These are phyloP conservation scores for Leccinellum albellum DNA, from an alignment of 768 basidiomycete species.

Conservation along the genomic window DNA sequence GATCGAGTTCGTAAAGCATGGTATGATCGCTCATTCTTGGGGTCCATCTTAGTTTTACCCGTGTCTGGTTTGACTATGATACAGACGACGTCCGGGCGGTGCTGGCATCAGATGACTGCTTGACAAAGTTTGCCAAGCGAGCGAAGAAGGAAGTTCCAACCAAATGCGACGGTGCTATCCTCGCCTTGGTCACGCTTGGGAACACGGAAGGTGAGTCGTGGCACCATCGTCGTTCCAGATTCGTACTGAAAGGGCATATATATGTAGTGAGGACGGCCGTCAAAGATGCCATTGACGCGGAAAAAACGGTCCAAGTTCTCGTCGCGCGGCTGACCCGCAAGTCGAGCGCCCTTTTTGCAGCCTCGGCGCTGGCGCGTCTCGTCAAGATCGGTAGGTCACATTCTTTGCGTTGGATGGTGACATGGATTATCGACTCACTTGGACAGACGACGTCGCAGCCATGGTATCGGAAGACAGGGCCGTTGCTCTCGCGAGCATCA, in stretches of 20 bases:
- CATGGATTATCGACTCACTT: neutral
- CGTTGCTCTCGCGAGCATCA: conserved; percentile 6
- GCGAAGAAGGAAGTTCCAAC: conserved; percentile 2
- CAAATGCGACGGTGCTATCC: conserved; percentile 18
- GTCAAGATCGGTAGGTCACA: conserved; percentile 16
- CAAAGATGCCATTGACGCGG: conserved; percentile 11
- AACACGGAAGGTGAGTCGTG: conserved; percentile 3
- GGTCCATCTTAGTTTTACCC: neutral
- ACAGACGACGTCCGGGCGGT: conserved; percentile 9
- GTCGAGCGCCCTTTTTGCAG: conserved; percentile 19
- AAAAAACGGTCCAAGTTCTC: conserved; percentile 14
- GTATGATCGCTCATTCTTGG: conserved; percentile 1
- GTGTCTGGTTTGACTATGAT: neutral
- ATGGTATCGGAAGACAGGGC: conserved; percentile 4
- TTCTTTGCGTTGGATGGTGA: neutral
- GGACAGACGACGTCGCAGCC: conserved; percentile 16
- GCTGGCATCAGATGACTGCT: conserved; percentile 5
- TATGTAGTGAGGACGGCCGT: conserved; percentile 6
- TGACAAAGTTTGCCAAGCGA: conserved; percentile 15
- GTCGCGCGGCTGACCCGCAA: conserved; percentile 15
- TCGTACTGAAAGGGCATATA: neutral
- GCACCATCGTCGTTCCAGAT: neutral
- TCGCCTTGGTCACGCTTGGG: conserved; percentile 17
- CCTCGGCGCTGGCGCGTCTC: conserved; percentile 15
- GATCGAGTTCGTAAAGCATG: conserved; percentile 14